Conservation (phyloP, 257 asterid genomes). For the Sherardia arvensis region DNA sequence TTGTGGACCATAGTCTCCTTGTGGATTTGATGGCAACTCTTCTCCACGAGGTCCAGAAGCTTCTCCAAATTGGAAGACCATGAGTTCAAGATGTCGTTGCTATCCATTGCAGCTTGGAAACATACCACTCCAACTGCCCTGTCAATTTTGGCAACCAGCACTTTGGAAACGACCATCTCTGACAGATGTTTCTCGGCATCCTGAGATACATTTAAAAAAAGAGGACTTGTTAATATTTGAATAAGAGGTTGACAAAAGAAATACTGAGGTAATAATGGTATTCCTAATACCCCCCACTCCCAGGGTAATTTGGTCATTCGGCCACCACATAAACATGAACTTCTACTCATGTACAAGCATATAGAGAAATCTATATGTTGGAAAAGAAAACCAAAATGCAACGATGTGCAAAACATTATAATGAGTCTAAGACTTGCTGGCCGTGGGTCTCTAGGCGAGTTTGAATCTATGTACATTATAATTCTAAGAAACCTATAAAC, state of each 20-base stretch:
- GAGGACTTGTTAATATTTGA: no score
- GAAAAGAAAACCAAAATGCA: background rate
- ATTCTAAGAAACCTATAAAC: background rate
- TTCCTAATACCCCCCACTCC: no score
- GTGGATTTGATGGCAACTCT: constrained; percentile 99
- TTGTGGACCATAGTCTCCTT: constrained; percentile 97
- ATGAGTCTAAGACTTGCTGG: background rate
- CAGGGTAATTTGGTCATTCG: background rate
- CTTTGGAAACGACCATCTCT: constrained; percentile 93
- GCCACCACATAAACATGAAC: background rate
- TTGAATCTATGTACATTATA: no score
- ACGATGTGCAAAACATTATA: background rate
- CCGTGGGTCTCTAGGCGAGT: background rate
- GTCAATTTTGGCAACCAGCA: constrained; percentile 79
- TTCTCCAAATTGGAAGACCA: constrained; percentile 94
- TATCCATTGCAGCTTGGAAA: constrained; percentile 75
- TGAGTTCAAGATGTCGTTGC: constrained; percentile 81
- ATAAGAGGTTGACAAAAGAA: background rate
- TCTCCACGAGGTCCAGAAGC: constrained; percentile 97
- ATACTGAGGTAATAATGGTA: no score
- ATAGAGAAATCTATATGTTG: background rate
- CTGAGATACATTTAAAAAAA: constrained; percentile 34
- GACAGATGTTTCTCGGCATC: constrained; percentile 90
- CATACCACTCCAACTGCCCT: constrained; percentile 70
- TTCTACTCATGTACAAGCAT: background rate